Conservation (phyloP, 352 stramenopile species). For the Phytopythium mirpurense region DNA sequence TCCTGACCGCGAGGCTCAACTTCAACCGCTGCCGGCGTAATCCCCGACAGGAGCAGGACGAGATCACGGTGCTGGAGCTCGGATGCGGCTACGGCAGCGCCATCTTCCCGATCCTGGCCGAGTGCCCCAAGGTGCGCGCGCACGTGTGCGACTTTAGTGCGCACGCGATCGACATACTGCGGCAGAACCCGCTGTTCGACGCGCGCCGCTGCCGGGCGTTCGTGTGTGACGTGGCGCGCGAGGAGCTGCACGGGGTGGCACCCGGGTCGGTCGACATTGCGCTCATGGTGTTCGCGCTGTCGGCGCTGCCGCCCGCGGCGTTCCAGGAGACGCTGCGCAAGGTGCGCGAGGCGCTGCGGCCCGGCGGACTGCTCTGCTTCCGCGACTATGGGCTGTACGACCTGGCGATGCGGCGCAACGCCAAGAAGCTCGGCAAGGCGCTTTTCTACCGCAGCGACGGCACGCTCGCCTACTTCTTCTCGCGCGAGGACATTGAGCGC, state of each 20-base stretch:
- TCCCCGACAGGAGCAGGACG: slow-evolving; percentile 18
- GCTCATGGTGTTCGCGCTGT: slow-evolving; percentile 84
- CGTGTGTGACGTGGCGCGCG: slow-evolving; percentile 63
- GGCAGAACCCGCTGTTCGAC: slow-evolving; percentile 46
- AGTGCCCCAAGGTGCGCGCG: slow-evolving; percentile 56
- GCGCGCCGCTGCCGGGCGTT: slow-evolving; percentile 51
- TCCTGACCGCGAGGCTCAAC: neutral
- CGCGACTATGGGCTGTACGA: slow-evolving; percentile 87
- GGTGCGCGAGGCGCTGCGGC: slow-evolving; percentile 42
- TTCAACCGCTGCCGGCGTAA: neutral
- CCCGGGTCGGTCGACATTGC: slow-evolving; percentile 61
- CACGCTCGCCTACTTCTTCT: slow-evolving; percentile 80
- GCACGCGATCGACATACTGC: slow-evolving; percentile 66
- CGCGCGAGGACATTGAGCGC: slow-evolving; percentile 36
- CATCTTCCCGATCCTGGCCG: slow-evolving; percentile 77
- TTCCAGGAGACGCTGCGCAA: slow-evolving; percentile 51
- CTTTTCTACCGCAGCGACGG: slow-evolving; percentile 77
- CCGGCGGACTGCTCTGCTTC: slow-evolving; percentile 76
- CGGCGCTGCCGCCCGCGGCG: slow-evolving; percentile 53
- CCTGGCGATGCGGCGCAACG: slow-evolving; percentile 78
- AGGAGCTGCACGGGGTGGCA: slow-evolving; percentile 35
- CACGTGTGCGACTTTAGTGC: slow-evolving; percentile 82
- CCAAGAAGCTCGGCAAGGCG: slow-evolving; percentile 46
- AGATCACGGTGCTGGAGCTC: slow-evolving; percentile 63
- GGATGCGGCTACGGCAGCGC: slow-evolving; percentile 86